Conservation (phyloP, 768 basidiomycete genomes). For the Tricholomella constricta region DNA sequence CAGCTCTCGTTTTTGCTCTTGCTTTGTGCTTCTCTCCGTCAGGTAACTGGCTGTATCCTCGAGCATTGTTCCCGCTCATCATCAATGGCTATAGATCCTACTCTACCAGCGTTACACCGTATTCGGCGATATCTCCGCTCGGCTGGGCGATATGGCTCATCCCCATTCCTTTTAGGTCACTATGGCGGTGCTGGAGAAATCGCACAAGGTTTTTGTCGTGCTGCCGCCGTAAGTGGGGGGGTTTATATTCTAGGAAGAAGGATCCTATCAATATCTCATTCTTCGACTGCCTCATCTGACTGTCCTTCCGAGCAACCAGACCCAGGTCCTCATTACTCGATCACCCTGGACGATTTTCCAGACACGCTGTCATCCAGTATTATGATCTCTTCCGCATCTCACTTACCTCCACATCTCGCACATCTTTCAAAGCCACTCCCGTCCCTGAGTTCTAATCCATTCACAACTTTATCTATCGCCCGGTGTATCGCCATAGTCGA, state of each 20-base stretch:
- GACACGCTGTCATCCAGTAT: constrained; percentile 57
- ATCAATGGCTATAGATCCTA: constrained; percentile 52
- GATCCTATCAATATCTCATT: constrained; percentile 32
- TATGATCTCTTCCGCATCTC: constrained; percentile 50
- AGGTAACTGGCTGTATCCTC: constrained; percentile 48
- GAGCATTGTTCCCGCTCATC: too few relatives aligned
- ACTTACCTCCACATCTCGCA: constrained; percentile 31
- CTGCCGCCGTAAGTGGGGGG: constrained; percentile 77
- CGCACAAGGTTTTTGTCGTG: constrained; percentile 87
- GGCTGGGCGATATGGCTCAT: constrained; percentile 77
- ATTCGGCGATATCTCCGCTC: constrained; percentile 76
- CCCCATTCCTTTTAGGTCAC: constrained; percentile 90
- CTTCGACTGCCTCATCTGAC: background rate
- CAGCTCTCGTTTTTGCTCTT: constrained; percentile 74
- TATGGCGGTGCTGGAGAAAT: constrained; percentile 94
- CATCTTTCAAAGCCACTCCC: constrained; percentile 20
- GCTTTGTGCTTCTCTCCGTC: constrained; percentile 62
- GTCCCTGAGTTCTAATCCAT: background rate
- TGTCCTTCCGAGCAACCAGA: background rate
- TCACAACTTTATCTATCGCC: constrained; percentile 13
- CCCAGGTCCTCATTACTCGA: constrained; percentile 34
- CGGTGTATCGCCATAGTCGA: constrained; percentile 41
- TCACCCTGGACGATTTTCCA: constrained; percentile 61
- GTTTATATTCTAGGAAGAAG: constrained; percentile 71
- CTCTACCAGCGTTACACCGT: constrained; percentile 66